phyloP scores from a whole-genome alignment of 1,284 basidiomycete species.

The Stygiomarasmius scandens region DNA sequence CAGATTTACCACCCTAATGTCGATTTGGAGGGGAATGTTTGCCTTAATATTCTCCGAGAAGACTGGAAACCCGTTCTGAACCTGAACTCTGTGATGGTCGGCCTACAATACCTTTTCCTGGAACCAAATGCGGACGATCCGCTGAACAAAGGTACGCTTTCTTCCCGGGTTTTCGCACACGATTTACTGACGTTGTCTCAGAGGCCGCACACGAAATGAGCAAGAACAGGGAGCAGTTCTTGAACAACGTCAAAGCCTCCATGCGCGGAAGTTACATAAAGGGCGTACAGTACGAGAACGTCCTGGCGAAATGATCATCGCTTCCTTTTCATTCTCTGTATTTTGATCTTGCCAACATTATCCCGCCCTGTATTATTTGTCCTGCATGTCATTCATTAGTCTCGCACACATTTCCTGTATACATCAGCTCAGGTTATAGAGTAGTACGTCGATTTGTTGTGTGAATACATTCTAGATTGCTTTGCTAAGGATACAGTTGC shows the following conservation, averaged over 20 bases:
- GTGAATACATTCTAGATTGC: constrained; percentile 25
- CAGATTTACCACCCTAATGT: constrained; percentile 99
- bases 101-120: constrained; percentile 96
- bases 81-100: constrained; percentile 96
- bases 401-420: neutral
- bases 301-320: constrained; percentile 42
- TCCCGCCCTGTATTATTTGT: neutral
- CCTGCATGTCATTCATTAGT: neutral
- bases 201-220: constrained; percentile 95
- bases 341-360: constrained; percentile 12
- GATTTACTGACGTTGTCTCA: constrained; percentile 34
- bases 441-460: constrained; percentile 22
- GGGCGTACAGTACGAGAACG: constrained; percentile 78
- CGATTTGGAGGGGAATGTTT: constrained; percentile 96
- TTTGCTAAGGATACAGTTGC: constrained; percentile 17
- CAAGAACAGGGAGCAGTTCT: constrained; percentile 80
- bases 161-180: constrained; percentile 11
- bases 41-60: constrained; percentile 96
- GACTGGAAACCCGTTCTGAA: constrained; percentile 99
- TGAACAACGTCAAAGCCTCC: constrained; percentile 79
- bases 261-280: constrained; percentile 82
- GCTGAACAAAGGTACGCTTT: constrained; percentile 87
- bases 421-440: constrained; percentile 28
- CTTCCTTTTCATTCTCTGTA: constrained; percentile 6
- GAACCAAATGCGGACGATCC: constrained; percentile 99